Base-by-base conservation (phyloP, 441 rosid genomes). In the Gossypium gossypioides region DNA sequence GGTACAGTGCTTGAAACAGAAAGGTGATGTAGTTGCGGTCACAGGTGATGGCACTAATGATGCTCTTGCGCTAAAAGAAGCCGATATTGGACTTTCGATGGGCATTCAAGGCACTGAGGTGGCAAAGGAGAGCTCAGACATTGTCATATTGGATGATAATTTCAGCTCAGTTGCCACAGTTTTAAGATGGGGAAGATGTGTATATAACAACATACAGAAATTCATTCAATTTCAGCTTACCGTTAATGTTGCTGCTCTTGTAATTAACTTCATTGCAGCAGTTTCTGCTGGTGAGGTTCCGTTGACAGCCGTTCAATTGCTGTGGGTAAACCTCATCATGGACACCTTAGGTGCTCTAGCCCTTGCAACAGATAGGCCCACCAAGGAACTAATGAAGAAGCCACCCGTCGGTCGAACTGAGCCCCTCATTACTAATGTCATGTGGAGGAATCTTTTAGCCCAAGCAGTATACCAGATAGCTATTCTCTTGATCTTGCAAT, bases 301-400 rank as follows among this genome's bases (percentile, higher is more conserved):
- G 6, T 76, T 86, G 9, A 86, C 88, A 1, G 87, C 90, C 1
- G 84, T 86, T n/a, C 88, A 87, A 29, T 77, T 86, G 10, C 64
- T 85, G n/a, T 86, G 88, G 90, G 88, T 83, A 18, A 85, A 85
- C 74, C 73, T 87, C 22, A 84, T 87, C 54, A 85, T 85, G 89
- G 91, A 85, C 62, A 85, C 85, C 0, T 29, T 87, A 8, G 91
- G 86, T 0, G 89, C 89, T 1, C 69, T 84, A 6, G 89, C 89
- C 13, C 68, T 87, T 32, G 89, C 91, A 37, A 83, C 84, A 0
- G 86, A 86, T 4, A 72, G 48, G 4, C 86, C 90, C 15, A 83
- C 84, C 1, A 72, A 65, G 34, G 84, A 81, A 27, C 85, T 86
- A 51, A 78, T 86, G 88, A 16, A 8, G 27, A 81, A 72, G 40